Evolutionary conservation across 805 yeast genomes (phyloP).

Genomic region (Komagataella pastoris): DNA sequence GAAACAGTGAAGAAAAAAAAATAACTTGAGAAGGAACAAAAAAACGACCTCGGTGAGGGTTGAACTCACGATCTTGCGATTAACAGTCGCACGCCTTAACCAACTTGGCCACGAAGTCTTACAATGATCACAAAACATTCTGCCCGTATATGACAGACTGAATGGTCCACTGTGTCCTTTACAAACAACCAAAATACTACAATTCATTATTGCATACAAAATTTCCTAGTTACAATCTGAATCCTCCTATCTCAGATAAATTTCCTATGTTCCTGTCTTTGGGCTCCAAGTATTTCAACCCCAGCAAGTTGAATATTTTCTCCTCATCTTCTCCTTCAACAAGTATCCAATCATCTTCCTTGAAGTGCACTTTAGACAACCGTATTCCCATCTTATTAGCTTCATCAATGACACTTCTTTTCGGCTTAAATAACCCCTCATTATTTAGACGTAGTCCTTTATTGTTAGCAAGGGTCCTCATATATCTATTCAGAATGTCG

Average conservation of each 20-base stretch:
- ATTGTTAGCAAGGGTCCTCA: constrained; percentile 27
- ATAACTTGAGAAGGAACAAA: not conserved
- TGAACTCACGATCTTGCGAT: constrained; percentile 53
- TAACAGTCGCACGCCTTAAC: constrained; percentile 52
- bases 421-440: constrained; percentile 24
- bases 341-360: constrained; percentile 1
- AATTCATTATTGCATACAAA: too few species aligned
- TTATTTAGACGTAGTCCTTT: constrained; percentile 25
- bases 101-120: constrained; percentile 44
- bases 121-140: not conserved
- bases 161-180: not conserved
- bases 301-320: constrained; percentile 29
- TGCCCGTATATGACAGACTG: not conserved
- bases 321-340: constrained; percentile 30
- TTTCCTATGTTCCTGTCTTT: constrained; percentile 13
- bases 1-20: too few species aligned
- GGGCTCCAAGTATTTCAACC: constrained; percentile 22
- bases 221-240: not conserved
- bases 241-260: not conserved
- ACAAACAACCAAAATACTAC: not conserved
- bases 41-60: constrained; percentile 42
- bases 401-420: not conserved
- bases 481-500: constrained; percentile 32
- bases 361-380: not conserved
- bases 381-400: not conserved